These are phyloP conservation scores for Mallotus repandus DNA, from an alignment of 441 rosid genomes.

Conservation along the genomic window DNA sequence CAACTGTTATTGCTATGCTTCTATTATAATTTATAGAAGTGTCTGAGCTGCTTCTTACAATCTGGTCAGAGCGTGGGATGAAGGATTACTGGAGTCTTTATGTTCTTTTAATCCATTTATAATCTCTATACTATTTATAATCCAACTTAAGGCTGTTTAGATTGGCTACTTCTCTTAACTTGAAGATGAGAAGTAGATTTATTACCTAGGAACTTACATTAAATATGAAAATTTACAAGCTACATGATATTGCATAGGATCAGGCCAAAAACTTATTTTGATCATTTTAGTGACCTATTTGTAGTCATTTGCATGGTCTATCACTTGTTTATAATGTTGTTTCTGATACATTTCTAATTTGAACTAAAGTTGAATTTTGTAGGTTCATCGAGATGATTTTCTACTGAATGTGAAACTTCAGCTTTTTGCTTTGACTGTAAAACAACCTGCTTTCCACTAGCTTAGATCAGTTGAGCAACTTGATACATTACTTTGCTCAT, in stretches of 20 bases:
- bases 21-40: too few species aligned
- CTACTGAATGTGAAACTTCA: conserved; percentile 70
- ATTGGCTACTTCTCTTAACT: neutral
- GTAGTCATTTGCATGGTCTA: conserved; percentile 1
- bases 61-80: neutral
- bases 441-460: conserved; percentile 89
- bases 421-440: conserved; percentile 71
- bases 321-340: neutral
- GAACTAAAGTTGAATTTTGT: conserved; percentile 5
- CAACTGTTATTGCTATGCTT: too few species aligned
- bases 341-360: conserved; percentile 19
- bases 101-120: neutral
- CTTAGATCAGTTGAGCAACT: conserved; percentile 95
- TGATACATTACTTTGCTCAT: conserved; percentile 66
- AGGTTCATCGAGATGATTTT: conserved; percentile 75
- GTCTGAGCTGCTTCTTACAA: too few species aligned
- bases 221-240: neutral
- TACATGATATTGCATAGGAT: too few species aligned
- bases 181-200: neutral
- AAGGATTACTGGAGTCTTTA: neutral
- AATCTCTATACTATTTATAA: neutral
- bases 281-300: neutral
- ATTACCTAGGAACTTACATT: neutral
- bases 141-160: neutral
- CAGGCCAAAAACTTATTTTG: neutral